Percentiles rank a stretch among this genome's conserved stretches.
These are phyloP conservation scores for Chlamydomonas reinhardtii DNA, from an alignment of 163 green algal species.

Conservation along the genomic window DNA sequence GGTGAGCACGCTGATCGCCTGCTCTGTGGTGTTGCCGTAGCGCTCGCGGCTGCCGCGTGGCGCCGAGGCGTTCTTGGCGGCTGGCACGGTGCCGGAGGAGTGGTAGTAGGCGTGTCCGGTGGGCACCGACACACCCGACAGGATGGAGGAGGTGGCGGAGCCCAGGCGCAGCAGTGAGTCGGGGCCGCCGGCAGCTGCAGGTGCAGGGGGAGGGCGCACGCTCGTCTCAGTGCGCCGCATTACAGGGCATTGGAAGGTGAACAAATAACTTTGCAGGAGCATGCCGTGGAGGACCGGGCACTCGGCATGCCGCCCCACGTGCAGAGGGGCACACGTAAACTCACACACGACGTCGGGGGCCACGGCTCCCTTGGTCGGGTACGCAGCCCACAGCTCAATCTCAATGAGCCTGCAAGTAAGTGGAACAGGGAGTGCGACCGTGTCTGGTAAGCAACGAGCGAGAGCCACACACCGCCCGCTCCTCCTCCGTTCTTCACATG, in stretches of 20 bases:
- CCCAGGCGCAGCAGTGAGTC: background rate
- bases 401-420: background rate
- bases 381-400: background rate
- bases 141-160: background rate
- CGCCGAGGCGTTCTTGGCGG: background rate
- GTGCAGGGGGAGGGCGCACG: too few species aligned
- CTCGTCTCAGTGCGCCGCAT: too few species aligned
- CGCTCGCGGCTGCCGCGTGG: background rate
- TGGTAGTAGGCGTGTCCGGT: background rate
- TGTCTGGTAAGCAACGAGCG: too few species aligned
- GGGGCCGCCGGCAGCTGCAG: background rate
- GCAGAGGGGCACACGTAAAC: background rate
- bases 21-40: background rate
- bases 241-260: too few species aligned
- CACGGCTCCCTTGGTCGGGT: background rate
- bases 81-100: background rate
- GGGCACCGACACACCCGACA: background rate
- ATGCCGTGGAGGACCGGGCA: too few species aligned
- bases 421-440: too few species aligned
- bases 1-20: background rate
- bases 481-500: too few species aligned
- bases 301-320: too few species aligned
- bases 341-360: background rate
- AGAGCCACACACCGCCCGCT: too few species aligned
- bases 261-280: too few species aligned